These are phyloP conservation scores for Leishmania major DNA, from an alignment of 208 protist genomes.

Conservation along the genomic window DNA sequence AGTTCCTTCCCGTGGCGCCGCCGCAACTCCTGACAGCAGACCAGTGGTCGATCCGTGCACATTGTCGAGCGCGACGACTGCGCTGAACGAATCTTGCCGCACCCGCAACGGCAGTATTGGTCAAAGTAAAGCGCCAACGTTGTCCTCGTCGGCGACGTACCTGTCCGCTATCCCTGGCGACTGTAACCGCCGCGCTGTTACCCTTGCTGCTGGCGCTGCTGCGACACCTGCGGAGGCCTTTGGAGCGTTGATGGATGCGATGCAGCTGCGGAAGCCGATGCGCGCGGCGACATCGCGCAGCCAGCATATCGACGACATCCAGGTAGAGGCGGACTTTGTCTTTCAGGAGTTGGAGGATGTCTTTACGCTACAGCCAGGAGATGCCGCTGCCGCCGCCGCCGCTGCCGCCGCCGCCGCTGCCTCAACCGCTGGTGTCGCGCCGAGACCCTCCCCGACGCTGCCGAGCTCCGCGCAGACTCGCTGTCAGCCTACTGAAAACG, in stretches of 20 bases:
- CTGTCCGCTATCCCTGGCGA: no score
- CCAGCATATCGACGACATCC: conserved; percentile 50
- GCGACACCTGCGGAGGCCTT: conserved; percentile 7
- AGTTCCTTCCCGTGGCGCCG: not conserved
- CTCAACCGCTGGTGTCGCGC: not conserved
- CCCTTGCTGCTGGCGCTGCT: not conserved
- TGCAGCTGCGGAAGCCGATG: conserved; percentile 38
- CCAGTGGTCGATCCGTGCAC: not conserved
- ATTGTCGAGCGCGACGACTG: not conserved
- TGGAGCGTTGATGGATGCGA: conserved; percentile 27
- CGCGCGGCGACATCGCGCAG: conserved; percentile 18
- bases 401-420: not conserved
- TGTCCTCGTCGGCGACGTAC: not conserved
- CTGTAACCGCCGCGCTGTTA: no score
- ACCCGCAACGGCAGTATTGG: not conserved
- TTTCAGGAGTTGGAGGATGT: conserved; percentile 56
- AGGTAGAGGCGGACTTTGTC: conserved; percentile 48
- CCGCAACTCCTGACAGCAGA: not conserved
- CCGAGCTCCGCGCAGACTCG: not conserved
- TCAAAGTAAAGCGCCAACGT: not conserved
- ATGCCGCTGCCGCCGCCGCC: conserved; percentile 18
- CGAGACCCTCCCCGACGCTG: not conserved
- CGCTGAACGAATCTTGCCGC: not conserved
- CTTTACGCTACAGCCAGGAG: conserved; percentile 43
- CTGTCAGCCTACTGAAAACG: not conserved